These are phyloP conservation scores for Fusarium pseudograminearum DNA, from an alignment of 2,329 filamentous ascomycete species.

Conservation along the genomic window DNA sequence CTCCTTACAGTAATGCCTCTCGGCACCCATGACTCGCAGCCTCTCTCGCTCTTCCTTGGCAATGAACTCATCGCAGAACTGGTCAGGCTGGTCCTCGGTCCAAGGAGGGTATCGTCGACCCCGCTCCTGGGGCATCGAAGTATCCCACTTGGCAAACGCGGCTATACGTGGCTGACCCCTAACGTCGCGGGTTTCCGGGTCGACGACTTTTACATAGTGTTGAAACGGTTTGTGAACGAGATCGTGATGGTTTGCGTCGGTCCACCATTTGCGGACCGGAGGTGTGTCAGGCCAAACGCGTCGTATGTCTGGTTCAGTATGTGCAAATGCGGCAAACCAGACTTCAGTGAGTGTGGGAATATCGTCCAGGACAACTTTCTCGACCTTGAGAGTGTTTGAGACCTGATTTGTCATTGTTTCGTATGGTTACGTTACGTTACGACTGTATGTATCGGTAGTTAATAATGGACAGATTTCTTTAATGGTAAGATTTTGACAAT, in stretches of 20 bases:
- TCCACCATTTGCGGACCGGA: constrained; percentile 36
- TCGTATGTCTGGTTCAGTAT: constrained; percentile 24
- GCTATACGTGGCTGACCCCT: constrained; percentile 27
- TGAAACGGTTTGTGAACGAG: constrained; percentile 34
- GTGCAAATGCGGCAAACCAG: constrained; percentile 38
- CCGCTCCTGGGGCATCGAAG: constrained; percentile 19
- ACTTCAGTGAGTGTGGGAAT: constrained; percentile 23
- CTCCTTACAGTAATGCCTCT: constrained; percentile 35
- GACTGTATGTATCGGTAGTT: neutral
- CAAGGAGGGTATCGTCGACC: constrained; percentile 37
- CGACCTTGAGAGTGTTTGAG: neutral
- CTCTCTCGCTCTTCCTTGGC: constrained; percentile 29
- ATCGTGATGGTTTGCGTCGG: constrained; percentile 30
- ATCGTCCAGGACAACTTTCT: constrained; percentile 21
- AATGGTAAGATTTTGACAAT: neutral
- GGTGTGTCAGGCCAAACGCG: constrained; percentile 38
- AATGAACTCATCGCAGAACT: constrained; percentile 33
- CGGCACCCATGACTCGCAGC: constrained; percentile 30
- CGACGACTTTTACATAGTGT: constrained; percentile 37
- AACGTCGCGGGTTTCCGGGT: constrained; percentile 16
- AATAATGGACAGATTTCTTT: neutral
- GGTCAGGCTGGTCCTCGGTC: constrained; percentile 28
- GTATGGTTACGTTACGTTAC: neutral
- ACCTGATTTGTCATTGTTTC: neutral
- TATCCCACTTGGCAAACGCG: constrained; percentile 40